These are phyloP conservation scores for Erodium texanum DNA, from an alignment of 441 rosid genomes.

Conservation along the genomic window DNA sequence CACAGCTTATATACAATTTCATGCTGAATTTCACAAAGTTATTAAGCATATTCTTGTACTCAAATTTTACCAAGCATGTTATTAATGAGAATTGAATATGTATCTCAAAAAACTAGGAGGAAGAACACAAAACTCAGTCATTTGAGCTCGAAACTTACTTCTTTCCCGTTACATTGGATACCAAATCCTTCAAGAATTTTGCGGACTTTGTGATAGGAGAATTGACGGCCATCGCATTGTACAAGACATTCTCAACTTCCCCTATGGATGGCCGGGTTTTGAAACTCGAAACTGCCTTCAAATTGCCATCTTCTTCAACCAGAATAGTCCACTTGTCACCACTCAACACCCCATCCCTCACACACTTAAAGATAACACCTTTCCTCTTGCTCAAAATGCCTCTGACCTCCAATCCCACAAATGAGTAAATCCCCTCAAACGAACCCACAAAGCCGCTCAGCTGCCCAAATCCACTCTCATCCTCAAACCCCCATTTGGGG, in stretches of 20 bases:
- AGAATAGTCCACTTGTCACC: conserved; percentile 70
- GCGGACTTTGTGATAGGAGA: conserved; percentile 82
- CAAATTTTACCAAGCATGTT: background rate
- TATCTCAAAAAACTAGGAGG: background rate
- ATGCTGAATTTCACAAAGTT: background rate
- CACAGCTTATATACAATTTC: background rate
- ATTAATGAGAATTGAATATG: background rate
- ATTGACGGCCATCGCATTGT: conserved; percentile 75
- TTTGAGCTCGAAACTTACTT: conserved; percentile 25
- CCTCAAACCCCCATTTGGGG: conserved; percentile 64
- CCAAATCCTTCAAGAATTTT: conserved; percentile 56
- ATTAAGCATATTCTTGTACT: background rate
- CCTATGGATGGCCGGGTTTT: conserved; percentile 53
- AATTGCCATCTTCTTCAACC: conserved; percentile 52
- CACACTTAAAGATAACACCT: conserved; percentile 74
- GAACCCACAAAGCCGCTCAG: conserved; percentile 38
- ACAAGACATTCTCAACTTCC: conserved; percentile 68
- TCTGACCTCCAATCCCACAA: conserved; percentile 61
- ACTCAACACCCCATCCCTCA: conserved; percentile 68
- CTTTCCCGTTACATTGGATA: conserved; percentile 59
- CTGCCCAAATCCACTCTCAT: conserved; percentile 49
- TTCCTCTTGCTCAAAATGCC: conserved; percentile 59
- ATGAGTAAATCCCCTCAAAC: conserved; percentile 73
- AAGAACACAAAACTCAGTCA: background rate
- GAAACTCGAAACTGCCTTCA: conserved; percentile 67